These are phyloP conservation scores for Lasiodiplodia theobromae DNA, from an alignment of 2,329 filamentous ascomycete genomes.

Conservation along the genomic window DNA sequence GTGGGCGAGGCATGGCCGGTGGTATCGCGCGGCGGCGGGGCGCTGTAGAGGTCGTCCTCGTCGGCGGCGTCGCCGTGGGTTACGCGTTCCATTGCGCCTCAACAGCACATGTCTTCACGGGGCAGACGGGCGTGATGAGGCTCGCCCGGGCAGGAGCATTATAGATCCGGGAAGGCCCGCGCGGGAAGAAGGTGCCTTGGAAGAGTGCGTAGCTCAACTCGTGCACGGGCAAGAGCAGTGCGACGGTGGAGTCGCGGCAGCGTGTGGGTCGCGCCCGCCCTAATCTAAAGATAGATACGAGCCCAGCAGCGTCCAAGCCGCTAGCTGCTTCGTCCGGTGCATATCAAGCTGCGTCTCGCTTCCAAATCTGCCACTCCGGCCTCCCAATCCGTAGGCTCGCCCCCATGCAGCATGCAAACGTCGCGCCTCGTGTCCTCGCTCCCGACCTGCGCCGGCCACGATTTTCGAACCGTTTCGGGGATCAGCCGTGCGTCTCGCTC, in stretches of 20 bases:
- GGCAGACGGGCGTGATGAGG: background rate
- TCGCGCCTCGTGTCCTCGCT: background rate
- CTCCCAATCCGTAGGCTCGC: background rate
- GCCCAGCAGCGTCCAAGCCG: background rate
- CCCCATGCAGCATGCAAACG: background rate
- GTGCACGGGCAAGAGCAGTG: conserved; percentile 18
- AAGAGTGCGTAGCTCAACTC: background rate
- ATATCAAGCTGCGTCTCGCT: background rate
- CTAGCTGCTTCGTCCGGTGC: background rate
- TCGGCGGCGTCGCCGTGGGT: conserved; percentile 25
- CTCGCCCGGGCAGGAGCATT: conserved; percentile 20
- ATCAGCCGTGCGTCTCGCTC: background rate
- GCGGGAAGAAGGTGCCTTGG: background rate
- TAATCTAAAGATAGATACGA: conserved; percentile 27
- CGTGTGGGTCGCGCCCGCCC: conserved; percentile 13
- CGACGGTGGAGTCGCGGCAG: conserved; percentile 25
- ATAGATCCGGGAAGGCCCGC: conserved; percentile 7
- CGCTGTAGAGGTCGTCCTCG: conserved; percentile 28
- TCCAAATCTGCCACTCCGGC: too few species aligned
- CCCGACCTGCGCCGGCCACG: background rate
- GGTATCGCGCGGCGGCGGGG: conserved; percentile 29
- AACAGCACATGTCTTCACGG: conserved; percentile 18
- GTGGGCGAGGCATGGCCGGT: background rate
- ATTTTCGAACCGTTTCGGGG: background rate
- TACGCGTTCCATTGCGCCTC: conserved; percentile 29